Evolutionary conservation across 805 yeast genomes (phyloP), one percentile per base, ranked within the genome.

Genomic region (Starmerella scarabaei): DNA sequence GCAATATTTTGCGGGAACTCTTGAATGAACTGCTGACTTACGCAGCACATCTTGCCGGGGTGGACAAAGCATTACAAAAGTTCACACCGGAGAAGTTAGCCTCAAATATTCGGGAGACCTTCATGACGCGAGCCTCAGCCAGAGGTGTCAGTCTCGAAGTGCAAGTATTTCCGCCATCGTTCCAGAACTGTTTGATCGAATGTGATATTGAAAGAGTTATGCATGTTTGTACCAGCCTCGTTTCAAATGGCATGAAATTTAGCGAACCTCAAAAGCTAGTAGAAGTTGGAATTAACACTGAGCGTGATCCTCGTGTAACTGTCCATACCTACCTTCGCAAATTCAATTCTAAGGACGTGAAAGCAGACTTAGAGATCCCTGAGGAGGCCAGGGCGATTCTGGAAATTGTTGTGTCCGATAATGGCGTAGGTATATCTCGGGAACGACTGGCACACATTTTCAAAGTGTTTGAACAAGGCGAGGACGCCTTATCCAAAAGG

Each of bases 381-480:
- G 14, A 32, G 8, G 14, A 16, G 9, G n/a, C n/a, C n/a, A n/a
- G n/a, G n/a, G 40, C 37, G 4, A 36, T 41, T 3, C 54, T 78
- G 30, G 80, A 78, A 51, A 69, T 88, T 33, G 77, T 75, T 43
- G 93, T 91, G 9, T 68, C 68, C 23, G 98, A 88, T 56, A 80
- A 91, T 0, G 97, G 98, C 5, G 82, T 94, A 1, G 98, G 98
- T 42, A 86, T 88, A 35, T 85, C 80, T 30, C 74, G 77, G 19
- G 72, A 75, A 1, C 62, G 83, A 38, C 93, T 84, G 53, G 78
- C 77, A 32, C 75, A 80, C 43, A 88, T 88, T 1, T 88, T 88
- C 60, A 95, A 88, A 55, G 95, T 95, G 1, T 88, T 88, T 63
- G 83, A 84, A 17, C 98, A 88, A 61, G 97, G 97, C 36, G 97